Evolutionary conservation across 371 early-diverging fungal genomes (phyloP).

Genomic region (Actinomortierella wolfii): DNA sequence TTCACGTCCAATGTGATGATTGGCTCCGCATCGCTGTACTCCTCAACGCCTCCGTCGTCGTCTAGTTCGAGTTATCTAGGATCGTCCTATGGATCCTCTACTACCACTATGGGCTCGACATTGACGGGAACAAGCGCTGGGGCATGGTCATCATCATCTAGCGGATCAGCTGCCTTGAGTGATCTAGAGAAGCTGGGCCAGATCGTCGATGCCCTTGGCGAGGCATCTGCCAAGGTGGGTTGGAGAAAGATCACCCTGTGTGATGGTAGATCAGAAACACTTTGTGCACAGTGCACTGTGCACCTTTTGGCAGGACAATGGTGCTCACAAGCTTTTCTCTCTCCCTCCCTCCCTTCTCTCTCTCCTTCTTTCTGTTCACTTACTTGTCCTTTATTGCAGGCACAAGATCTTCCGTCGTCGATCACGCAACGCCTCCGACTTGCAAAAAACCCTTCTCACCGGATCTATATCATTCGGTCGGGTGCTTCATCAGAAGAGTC

Average conservation of each 20-base stretch:
- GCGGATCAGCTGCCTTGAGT: not conserved
- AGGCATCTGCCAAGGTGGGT: constrained; percentile 40
- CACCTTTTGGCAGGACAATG: not conserved
- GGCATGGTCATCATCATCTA: not conserved
- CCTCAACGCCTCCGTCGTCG: not conserved
- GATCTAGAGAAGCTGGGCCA: constrained; percentile 34
- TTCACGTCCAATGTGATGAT: constrained; percentile 40
- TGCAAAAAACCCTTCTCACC: constrained; percentile 41
- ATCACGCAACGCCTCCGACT: constrained; percentile 35
- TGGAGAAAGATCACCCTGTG: no score
- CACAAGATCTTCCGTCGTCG: constrained; percentile 23
- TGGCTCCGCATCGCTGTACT: constrained; percentile 9
- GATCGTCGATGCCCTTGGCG: constrained; percentile 41
- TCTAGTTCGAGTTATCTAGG: no score
- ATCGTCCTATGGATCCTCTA: no score
- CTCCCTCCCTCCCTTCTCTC: not conserved
- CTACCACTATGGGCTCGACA: constrained; percentile 1
- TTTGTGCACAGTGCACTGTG: not conserved
- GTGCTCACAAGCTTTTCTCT: not conserved
- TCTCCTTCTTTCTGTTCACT: not conserved
- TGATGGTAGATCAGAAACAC: not conserved
- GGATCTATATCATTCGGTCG: constrained; percentile 37
- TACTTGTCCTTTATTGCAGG: not conserved
- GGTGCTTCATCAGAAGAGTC: no score
- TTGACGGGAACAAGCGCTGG: not conserved